These are phyloP conservation scores for Phytophthora idaei DNA, from an alignment of 352 stramenopile species.

Conservation along the genomic window DNA sequence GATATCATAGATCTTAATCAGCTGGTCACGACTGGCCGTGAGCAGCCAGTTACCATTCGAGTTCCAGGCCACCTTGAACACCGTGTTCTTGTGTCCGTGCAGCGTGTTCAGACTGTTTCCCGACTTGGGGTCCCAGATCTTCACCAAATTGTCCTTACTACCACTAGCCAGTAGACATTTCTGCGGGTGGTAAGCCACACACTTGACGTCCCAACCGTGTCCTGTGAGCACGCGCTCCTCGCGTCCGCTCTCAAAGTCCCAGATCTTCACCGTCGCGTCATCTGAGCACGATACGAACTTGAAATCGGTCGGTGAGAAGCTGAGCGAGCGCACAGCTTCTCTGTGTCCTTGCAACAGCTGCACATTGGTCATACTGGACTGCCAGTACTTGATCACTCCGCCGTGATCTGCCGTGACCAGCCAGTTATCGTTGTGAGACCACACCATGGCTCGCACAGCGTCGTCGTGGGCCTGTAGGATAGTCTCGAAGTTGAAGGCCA, in stretches of 20 bases:
- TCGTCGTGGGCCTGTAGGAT: slow-evolving; percentile 94
- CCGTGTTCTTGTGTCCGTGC: slow-evolving; percentile 98
- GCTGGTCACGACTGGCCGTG: slow-evolving; percentile 96
- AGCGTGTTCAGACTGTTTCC: slow-evolving; percentile 93
- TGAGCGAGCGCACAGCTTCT: slow-evolving; percentile 94
- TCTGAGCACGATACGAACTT: slow-evolving; percentile 98
- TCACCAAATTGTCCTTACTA: slow-evolving; percentile 97
- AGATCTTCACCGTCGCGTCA: slow-evolving; percentile 95
- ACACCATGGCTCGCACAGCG: slow-evolving; percentile 90
- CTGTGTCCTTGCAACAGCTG: slow-evolving; percentile 86
- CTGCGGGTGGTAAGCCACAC: slow-evolving; percentile 95
- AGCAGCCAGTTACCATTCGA: slow-evolving; percentile 98
- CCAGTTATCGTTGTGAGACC: slow-evolving; percentile 91
- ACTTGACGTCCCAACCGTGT: slow-evolving; percentile 99
- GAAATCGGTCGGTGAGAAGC: slow-evolving; percentile 96
- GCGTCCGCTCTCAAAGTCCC: slow-evolving; percentile 89
- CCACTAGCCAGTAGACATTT: slow-evolving; percentile 94
- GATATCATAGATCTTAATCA: slow-evolving; percentile 99
- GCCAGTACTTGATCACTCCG: slow-evolving; percentile 93
- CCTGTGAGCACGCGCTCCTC: slow-evolving; percentile 95
- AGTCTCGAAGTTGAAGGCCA: slow-evolving; percentile 98
- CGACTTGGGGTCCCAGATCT: slow-evolving; percentile 98
- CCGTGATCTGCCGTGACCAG: slow-evolving; percentile 90
- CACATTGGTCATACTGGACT: slow-evolving; percentile 91
- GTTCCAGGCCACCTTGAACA: slow-evolving; percentile 98